Evolutionary conservation across 2,329 filamentous ascomycete species (phyloP), one percentile per base, ranked within the genome.

Genomic region (Nakataea oryzae): DNA sequence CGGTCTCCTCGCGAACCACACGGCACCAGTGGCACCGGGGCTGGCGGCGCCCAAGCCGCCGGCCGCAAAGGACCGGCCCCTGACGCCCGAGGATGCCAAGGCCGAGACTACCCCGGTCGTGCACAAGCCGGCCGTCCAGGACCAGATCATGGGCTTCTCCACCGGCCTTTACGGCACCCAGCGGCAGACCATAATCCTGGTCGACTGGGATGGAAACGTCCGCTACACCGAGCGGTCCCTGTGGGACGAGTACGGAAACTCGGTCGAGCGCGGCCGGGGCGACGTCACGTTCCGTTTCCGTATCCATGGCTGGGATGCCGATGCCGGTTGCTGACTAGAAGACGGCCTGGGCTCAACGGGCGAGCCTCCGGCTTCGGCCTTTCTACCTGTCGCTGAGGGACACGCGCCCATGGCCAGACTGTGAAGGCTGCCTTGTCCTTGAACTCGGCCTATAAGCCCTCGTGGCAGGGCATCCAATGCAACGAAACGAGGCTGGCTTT

Each of bases 81-180:
- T n/a, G 41, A 50, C 41, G 56, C 56, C 56, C 13, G 56, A 30
- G 26, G 56, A 9, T 4, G 56, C 26, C 56, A 58, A 58, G 27
- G 56, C 56, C 27, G 56, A 58, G 28, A 58, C 56, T 8, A 58
- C 56, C 13, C 56, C 56, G 4, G 56, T 58, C 26, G 28, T 27
- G 26, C 27, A 29, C 56, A 17, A 34, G 12, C 24, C 54, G 6
- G 5, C 54, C 26, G 27, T 70, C 65, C 62, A 77, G 72, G 63
- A 66, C 50, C 65, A 68, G 27, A 63, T 65, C 26, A 66, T 67
- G 56, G 77, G 76, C 1, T 85, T 84, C 66, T 80, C 82, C 69
- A 82, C 78, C 6, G 85, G 85, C 1, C 74, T 85, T 65, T 88
- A 88, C 67, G 85, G 85, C 4, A 88, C 85, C 6, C 85, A 88